Evolutionary conservation across 108 stramenopile species (phyloP).

Genomic region (Nitzschia sp.): DNA sequence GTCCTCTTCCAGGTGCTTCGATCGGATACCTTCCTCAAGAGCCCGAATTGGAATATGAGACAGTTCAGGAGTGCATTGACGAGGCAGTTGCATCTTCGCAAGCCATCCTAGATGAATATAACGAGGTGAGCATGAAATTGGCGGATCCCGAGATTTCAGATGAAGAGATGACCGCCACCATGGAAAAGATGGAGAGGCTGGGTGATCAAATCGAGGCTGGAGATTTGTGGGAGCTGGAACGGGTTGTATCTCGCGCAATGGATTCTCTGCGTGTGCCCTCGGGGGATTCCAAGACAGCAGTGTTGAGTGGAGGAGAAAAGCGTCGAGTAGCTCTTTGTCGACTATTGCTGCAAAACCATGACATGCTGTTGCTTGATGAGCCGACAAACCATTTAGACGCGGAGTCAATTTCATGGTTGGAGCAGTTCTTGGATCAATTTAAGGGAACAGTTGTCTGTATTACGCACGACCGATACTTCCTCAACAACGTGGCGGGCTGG

Average conservation of each 20-base stretch:
- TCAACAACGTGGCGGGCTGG: slow-evolving; percentile 96
- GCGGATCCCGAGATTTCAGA: slow-evolving; percentile 79
- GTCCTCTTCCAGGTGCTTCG: slow-evolving; percentile 81
- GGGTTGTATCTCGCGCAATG: slow-evolving; percentile 81
- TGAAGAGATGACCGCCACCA: slow-evolving; percentile 65
- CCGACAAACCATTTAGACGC: slow-evolving; percentile 50
- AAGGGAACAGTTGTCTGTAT: slow-evolving; percentile 96
- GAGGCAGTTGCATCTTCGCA: slow-evolving; percentile 71
- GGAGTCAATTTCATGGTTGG: slow-evolving; percentile 74
- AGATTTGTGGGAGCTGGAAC: slow-evolving; percentile 87
- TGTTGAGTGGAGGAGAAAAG: slow-evolving; percentile 96
- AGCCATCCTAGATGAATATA: slow-evolving; percentile 76
- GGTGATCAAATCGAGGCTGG: slow-evolving; percentile 84
- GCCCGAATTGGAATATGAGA: slow-evolving; percentile 68
- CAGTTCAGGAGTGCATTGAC: slow-evolving; percentile 86
- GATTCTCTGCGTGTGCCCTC: slow-evolving; percentile 80
- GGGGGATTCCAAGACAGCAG: slow-evolving; percentile 70
- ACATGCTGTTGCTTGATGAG: slow-evolving; percentile 60
- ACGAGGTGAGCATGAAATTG: slow-evolving; percentile 69
- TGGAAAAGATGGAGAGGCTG: slow-evolving; percentile 66
- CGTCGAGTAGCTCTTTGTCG: slow-evolving; percentile 91
- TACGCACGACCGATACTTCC: slow-evolving; percentile 94
- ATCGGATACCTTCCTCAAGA: slow-evolving; percentile 91
- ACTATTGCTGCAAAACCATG: slow-evolving; percentile 83
- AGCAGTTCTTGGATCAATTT: slow-evolving; percentile 88